Evolutionary conservation across 2,329 filamentous ascomycete species (phyloP).

Genomic region (Monosporascus sp.): DNA sequence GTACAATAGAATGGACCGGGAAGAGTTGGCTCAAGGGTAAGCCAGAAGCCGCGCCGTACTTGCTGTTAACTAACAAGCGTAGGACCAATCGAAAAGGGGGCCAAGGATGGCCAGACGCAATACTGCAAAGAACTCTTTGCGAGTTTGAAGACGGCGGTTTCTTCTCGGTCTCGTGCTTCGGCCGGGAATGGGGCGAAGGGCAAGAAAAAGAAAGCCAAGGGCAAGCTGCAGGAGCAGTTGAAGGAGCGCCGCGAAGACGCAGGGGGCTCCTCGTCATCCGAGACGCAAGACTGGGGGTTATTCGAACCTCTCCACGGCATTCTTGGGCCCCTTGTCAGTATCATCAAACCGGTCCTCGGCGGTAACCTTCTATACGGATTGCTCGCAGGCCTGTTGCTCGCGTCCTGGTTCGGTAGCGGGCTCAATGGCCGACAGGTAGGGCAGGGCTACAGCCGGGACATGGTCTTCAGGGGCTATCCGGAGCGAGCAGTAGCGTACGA

Average conservation of each 20-base stretch:
- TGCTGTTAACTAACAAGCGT: conserved; percentile 23
- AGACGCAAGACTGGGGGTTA: conserved; percentile 62
- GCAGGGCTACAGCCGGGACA: conserved; percentile 31
- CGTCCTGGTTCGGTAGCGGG: conserved; percentile 67
- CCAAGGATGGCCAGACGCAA: conserved; percentile 78
- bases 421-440: conserved; percentile 35
- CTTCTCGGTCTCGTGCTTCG: conserved; percentile 52
- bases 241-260: conserved; percentile 34
- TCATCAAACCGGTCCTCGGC: conserved; percentile 65
- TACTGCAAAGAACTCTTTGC: conserved; percentile 79
- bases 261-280: conserved; percentile 35
- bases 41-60: conserved; percentile 13
- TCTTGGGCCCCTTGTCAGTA: conserved; percentile 63
- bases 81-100: conserved; percentile 95
- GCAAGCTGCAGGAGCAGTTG: conserved; percentile 41
- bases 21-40: conserved; percentile 97
- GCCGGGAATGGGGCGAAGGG: conserved; percentile 47
- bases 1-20: conserved; percentile 89
- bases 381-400: conserved; percentile 65
- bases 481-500: conserved; percentile 81
- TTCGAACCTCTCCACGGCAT: conserved; percentile 72
- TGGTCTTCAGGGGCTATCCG: conserved; percentile 42
- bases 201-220: conserved; percentile 58
- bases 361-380: conserved; percentile 74
- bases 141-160: conserved; percentile 67